Evolutionary conservation across 2,329 filamentous ascomycete species (phyloP), one percentile per base, ranked within the genome.

Genomic region (Eutypella sp.): DNA sequence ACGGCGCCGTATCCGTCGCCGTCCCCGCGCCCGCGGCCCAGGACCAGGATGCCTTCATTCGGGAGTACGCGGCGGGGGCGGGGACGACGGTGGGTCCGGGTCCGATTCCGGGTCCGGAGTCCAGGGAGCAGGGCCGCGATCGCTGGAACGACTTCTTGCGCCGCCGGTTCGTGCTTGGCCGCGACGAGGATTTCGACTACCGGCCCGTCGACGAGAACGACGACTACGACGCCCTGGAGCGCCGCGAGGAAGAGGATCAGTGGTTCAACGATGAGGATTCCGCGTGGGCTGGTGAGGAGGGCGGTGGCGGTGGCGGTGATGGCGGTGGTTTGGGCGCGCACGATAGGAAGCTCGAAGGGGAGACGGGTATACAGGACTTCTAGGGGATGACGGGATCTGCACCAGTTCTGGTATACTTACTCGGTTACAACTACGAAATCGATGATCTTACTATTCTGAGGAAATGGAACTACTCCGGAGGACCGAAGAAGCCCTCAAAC

Each of bases 191-290:
- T 40, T 92, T 95, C 57, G 84, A 92, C 50, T 96, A 95, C 60
- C 64, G 57, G 1, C 57, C 53, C 3, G 84, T 95, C 5, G 90
- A 96, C 59, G 69, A 71, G 29, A 82, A 86, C 57, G 83, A 89
- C 24, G 82, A 83, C 18, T 84, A 82, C 46, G 89, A 95, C 61
- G 80, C 65, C 62, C 67, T 72, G 65, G 75, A 60, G 72, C 79
- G 70, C 51, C 67, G 73, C n/a, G 82, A 85, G 43, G 71, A 71
- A 13, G 76, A 92, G 64, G 88, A 95, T 31, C 75, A 75, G 18
- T 95, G 87, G 71, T 91, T 95, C 60, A 87, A 90, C 19, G 81
- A 82, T 5, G 85, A 95, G 70, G 84, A 87, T 55, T 84, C 86
- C 0, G 74, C 74, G 40, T 89, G 84, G 78, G 71, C 77, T 24